A percentile compares a stretch with the other conserved stretches of the same genome.
Conservation (phyloP, 169 alveolate genomes). For the Eimeria maxima region DNA sequence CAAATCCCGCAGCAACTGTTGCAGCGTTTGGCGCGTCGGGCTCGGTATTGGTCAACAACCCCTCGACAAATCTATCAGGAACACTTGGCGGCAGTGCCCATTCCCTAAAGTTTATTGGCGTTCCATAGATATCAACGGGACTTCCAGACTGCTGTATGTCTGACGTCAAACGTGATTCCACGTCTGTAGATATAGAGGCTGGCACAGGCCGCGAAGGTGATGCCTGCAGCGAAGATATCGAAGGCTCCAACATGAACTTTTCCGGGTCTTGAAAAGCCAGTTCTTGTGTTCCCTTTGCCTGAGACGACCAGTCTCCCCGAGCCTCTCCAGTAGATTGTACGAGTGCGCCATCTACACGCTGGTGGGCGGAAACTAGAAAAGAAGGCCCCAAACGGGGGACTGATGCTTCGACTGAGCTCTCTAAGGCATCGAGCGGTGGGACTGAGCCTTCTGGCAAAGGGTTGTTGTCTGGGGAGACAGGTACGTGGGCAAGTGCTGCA, state of each 20-base stretch:
- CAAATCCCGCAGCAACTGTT: neutral
- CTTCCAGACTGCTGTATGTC: neutral
- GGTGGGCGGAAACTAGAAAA: neutral
- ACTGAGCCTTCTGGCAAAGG: neutral
- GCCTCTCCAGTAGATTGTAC: no score
- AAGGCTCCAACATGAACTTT: neutral
- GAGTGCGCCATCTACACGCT: neutral
- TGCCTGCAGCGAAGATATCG: neutral
- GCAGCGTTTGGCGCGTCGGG: neutral
- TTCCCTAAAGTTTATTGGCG: neutral
- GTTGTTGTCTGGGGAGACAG: neutral
- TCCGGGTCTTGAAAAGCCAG: neutral
- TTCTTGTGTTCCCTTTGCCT: neutral
- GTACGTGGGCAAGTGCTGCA: no score
- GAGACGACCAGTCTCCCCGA: neutral
- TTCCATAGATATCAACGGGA: neutral
- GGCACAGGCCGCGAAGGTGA: neutral
- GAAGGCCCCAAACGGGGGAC: neutral
- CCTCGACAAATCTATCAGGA: neutral
- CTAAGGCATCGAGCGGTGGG: neutral
- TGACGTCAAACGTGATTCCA: neutral
- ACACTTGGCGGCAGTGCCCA: neutral
- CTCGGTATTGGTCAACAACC: neutral
- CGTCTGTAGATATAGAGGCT: neutral
- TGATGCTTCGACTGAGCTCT: neutral